Evolutionary conservation across 345 rosid species (phyloP), one percentile per base, ranked within the genome.

Genomic region (Salix purpurea): DNA sequence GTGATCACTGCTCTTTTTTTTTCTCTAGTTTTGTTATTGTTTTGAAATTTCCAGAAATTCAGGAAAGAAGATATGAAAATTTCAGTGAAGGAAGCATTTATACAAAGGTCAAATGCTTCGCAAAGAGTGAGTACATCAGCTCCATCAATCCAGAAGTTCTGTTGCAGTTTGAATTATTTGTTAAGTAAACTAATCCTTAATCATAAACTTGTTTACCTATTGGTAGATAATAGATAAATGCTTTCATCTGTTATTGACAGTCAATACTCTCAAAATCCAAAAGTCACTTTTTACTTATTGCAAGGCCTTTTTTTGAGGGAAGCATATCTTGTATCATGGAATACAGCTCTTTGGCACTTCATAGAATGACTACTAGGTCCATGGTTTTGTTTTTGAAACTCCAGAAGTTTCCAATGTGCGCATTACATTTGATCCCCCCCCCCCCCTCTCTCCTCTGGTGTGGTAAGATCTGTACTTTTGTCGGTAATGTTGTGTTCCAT

Each of bases 31-130:
- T 10, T 76, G 67, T 6, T 30, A 24, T 23, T 21, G 23, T 72
- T 72, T 52, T 78, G 75, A 23, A 75, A 71, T 66, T 77, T 78
- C 28, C 94, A 93, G 98, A 96, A 88, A 91, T 96, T 96, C 83
- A 88, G 90, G 87, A 93, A 96, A 77, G 99, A 96, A 83, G 98
- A 93, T 82, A 82, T 82, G 85, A 86, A 96, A 75, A 87, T 88
- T 77, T 96, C 95, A 36, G 98, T 90, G 73, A 85, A 97, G 0
- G 99, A 93, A 80, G 95, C 98, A 74, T 93, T 54, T 65, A 91
- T 90, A 82, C 90, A 94, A 76, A 86, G 98, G 83, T 91, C 97
- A 18, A 90, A 76, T 84, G 88, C 95, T 44, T 85, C 92, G 80
- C 97, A 90, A 74, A 90, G 87, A 85, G 99, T 93, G 89, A 86